Evolutionary conservation across 169 alveolate species (phyloP).

Genomic region (Plasmodium falciparum): DNA sequence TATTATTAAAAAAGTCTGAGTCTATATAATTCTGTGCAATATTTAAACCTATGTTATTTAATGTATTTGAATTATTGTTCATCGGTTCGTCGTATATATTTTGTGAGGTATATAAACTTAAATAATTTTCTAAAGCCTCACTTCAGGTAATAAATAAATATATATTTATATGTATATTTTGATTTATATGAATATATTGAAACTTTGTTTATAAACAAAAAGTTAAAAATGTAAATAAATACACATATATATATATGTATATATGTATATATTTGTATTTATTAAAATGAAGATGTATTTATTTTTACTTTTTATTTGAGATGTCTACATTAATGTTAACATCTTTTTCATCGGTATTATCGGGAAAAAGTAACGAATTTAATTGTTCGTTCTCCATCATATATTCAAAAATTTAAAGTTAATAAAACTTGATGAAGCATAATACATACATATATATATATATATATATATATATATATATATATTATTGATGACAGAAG

Average conservation of each 20-base stretch:
- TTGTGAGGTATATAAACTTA: conserved; percentile 40
- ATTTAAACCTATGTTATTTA: neutral
- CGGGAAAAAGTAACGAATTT: no score
- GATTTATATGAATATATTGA: neutral
- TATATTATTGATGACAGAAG: no score
- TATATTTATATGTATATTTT: neutral
- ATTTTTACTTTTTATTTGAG: no score
- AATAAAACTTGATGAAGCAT: no score
- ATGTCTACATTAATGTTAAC: no score
- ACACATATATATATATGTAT: neutral
- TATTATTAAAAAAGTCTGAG: neutral
- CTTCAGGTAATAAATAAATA: neutral
- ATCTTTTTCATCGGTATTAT: no score
- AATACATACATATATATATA: no score
- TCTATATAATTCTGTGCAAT: neutral
- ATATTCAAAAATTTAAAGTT: no score
- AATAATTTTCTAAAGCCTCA: conserved; percentile 43
- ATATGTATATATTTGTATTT: neutral
- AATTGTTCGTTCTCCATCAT: no score
- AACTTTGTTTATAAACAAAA: neutral
- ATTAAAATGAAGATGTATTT: neutral
- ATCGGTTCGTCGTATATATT: conserved; percentile 1
- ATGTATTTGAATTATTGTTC: neutral
- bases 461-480: no score
- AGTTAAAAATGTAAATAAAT: neutral